These are phyloP conservation scores for Neonectria ditissima DNA, from an alignment of 2,329 filamentous ascomycete genomes.

Conservation along the genomic window DNA sequence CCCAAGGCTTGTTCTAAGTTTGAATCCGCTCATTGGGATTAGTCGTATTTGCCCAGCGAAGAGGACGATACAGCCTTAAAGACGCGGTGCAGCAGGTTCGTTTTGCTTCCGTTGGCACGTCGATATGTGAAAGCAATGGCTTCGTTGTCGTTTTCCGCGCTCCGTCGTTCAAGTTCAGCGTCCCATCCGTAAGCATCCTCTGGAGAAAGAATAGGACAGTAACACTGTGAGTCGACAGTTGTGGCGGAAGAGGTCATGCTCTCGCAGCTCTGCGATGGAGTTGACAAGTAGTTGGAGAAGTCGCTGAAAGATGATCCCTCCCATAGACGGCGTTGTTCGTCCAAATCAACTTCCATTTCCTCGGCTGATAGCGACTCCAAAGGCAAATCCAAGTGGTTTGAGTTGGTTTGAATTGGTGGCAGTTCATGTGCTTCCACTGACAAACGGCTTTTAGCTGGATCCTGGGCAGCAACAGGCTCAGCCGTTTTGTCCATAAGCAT, in stretches of 20 bases:
- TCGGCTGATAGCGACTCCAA: slow-evolving; percentile 22
- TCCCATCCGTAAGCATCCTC: slow-evolving; percentile 67
- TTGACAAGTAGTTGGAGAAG: slow-evolving; percentile 55
- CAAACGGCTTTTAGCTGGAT: slow-evolving; percentile 8
- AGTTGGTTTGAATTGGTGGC: slow-evolving; percentile 8
- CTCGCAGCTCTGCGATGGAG: slow-evolving; percentile 40
- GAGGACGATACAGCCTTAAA: slow-evolving; percentile 40
- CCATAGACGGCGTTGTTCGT: slow-evolving; percentile 8
- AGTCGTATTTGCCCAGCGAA: slow-evolving; percentile 34
- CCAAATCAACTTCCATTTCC: slow-evolving; percentile 16
- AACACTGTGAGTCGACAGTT: slow-evolving; percentile 29
- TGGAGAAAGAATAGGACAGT: slow-evolving; percentile 32
- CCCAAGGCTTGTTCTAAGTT: too few species aligned
- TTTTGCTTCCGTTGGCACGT: slow-evolving; percentile 42
- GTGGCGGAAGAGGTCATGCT: slow-evolving; percentile 26
- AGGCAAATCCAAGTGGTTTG: slow-evolving; percentile 15
- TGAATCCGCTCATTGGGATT: slow-evolving; percentile 11
- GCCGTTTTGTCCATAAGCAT: slow-evolving; percentile 27
- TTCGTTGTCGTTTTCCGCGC: slow-evolving; percentile 30
- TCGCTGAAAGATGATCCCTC: slow-evolving; percentile 44
- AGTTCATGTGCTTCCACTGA: slow-evolving; percentile 18
- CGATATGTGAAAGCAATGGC: slow-evolving; percentile 36
- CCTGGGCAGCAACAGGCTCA: slow-evolving; percentile 16
- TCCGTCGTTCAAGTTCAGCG: slow-evolving; percentile 52
- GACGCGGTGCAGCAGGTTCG: slow-evolving; percentile 42